Base-by-base conservation (phyloP, 108 stramenopile genomes). In the Skeletonema marinoi region DNA sequence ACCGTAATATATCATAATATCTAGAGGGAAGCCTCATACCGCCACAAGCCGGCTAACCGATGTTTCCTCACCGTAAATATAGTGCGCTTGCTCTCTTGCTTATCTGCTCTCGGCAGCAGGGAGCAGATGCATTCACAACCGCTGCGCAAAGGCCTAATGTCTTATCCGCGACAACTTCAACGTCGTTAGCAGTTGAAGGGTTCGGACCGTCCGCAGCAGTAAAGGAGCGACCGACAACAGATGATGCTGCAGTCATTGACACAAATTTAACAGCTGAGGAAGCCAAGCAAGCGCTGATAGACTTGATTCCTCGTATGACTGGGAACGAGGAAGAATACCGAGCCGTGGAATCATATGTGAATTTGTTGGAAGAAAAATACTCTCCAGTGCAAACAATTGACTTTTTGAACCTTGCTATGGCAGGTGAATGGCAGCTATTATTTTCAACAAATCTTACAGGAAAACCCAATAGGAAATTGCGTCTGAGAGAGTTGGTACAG, bases 371-470 rank as follows among this genome's bases (percentile, higher is more conserved):
- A 76, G 78, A 74, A 10, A 76, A 66, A 44, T 91, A 87, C 56
- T 42, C 68, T 51, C 90, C 88, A 1, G 81, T 82, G 2, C 92
- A 87, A 74, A 93, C 92, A 9, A 61, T 93, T 56, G 86, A 87
- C 61, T 93, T 90, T 80, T 65, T 90, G 31, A 93, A 90, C 68
- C 67, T 93, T 17, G 86, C 86, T 3, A 85, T 84, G 78, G 36
- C 77, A 19, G 92, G 92, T 41, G 88, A 89, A 35, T 93, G 92
- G 92, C 90, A 93, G 70, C 66, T 93, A 8, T 66, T 93, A 16
- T 90, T 93, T 77, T 81, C 81, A 8, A 93, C 92, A 41, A 91
- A 88, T 66, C 66, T 88, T n/a, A 33, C 73, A 6, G 79, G 86
- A 16, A 58, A 38, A 1, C 86, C 80, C 0, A 76, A 75, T 65